Conservation (phyloP, 208 protist genomes). For the Leishmania turanica region DNA sequence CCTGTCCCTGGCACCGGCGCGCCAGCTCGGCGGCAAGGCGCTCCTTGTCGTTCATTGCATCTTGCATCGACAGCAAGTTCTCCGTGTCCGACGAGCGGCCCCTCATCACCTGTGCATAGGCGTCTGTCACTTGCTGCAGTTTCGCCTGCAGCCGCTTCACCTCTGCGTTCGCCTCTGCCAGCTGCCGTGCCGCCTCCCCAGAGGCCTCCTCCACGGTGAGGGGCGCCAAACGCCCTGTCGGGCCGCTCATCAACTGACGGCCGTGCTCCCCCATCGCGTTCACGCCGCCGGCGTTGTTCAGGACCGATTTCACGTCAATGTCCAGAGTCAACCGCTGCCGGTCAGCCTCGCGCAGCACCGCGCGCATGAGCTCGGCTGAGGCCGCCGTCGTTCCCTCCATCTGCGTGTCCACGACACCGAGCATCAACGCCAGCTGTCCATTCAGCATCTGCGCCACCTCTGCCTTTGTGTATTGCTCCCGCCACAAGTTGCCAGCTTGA, state of each 20-base stretch:
- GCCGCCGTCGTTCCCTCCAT: conserved; percentile 47
- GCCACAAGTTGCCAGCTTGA: conserved; percentile 54
- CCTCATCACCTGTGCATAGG: conserved; percentile 60
- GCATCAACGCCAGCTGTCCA: conserved; percentile 58
- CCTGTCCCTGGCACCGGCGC: conserved; percentile 43
- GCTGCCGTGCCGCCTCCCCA: conserved; percentile 58
- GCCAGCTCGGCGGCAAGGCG: conserved; percentile 37
- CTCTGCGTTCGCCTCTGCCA: conserved; percentile 74
- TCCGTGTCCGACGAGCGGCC: conserved; percentile 46
- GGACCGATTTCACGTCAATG: conserved; percentile 53
- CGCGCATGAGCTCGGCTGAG: conserved; percentile 63
- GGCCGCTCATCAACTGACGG: conserved; percentile 57
- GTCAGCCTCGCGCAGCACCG: conserved; percentile 71
- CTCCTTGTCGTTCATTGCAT: conserved; percentile 54
- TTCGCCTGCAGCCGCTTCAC: conserved; percentile 64
- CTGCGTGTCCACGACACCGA: conserved; percentile 56
- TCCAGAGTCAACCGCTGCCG: conserved; percentile 53
- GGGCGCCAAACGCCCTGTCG: conserved; percentile 57
- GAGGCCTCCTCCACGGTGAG: conserved; percentile 58
- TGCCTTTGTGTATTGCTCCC: conserved; percentile 49
- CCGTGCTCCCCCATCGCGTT: conserved; percentile 58
- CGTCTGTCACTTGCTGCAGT: conserved; percentile 64
- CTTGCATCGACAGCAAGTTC: conserved; percentile 55
- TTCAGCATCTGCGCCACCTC: conserved; percentile 55
- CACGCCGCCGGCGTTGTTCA: conserved; percentile 56